phyloP scores from a whole-genome alignment of 441 rosid species.

The Erysimum pusillum region DNA sequence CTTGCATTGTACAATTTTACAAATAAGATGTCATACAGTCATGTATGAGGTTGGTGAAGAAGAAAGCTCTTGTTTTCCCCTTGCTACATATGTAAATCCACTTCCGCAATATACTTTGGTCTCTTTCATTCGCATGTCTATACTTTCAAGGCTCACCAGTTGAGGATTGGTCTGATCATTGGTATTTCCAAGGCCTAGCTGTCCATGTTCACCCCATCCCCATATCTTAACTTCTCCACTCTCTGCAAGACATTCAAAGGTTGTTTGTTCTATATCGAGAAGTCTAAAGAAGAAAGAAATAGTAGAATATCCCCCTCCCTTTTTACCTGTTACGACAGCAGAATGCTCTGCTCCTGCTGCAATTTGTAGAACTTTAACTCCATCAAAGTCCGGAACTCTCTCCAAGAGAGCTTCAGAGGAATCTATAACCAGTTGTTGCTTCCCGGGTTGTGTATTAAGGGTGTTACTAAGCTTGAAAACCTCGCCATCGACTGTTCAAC shows the following conservation, averaged over 20 bases:
- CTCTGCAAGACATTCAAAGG: constrained; percentile 50
- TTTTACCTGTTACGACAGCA: constrained; percentile 70
- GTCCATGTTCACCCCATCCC: constrained; percentile 99
- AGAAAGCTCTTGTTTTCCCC: constrained; percentile 34
- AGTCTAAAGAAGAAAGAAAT: not conserved
- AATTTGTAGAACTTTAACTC: constrained; percentile 58
- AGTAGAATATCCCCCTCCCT: not conserved
- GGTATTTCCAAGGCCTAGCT: constrained; percentile 81
- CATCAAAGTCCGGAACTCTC: constrained; percentile 59
- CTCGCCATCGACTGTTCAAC: constrained; percentile 63
- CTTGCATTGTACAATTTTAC: constrained; percentile 35
- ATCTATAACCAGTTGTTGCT: constrained; percentile 49
- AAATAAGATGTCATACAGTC: constrained; percentile 5
- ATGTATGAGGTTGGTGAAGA: constrained; percentile 26
- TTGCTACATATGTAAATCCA: constrained; percentile 70
- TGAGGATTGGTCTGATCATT: constrained; percentile 64
- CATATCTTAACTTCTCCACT: constrained; percentile 70
- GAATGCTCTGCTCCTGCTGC: constrained; percentile 97
- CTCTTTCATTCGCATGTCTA: constrained; percentile 30
- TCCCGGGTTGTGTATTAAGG: constrained; percentile 49
- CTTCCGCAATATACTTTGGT: constrained; percentile 76
- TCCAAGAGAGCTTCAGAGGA: constrained; percentile 46
- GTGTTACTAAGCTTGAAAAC: constrained; percentile 75
- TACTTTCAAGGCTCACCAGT: constrained; percentile 48
- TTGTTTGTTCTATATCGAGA: not conserved